Conservation (phyloP, 306 rosid species). For the Quillaja saponaria region DNA sequence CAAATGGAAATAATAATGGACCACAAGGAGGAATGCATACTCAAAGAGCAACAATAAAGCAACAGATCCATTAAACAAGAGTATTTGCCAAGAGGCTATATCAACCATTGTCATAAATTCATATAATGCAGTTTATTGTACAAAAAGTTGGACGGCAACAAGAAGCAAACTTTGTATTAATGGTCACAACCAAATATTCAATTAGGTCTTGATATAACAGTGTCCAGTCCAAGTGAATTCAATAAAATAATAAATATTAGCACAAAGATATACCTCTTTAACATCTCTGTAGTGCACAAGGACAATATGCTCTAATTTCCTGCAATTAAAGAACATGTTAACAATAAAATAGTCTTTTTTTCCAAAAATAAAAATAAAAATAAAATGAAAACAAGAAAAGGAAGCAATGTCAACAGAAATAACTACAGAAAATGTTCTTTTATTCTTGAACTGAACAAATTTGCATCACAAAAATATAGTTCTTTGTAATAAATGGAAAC, state of each 20-base stretch:
- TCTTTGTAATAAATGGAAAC: constrained; percentile 1
- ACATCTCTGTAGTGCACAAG: constrained; percentile 76
- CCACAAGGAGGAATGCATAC: constrained; percentile 14
- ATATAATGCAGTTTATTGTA: constrained; percentile 2
- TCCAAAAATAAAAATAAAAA: neutral
- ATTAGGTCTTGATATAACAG: constrained; percentile 14
- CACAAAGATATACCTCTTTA: constrained; percentile 50
- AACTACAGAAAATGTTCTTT: too few species aligned
- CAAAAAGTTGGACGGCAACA: constrained; percentile 11
- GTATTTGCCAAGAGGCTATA: too few species aligned
- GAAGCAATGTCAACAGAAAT: neutral
- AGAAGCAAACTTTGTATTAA: constrained; percentile 2
- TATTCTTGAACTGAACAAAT: neutral
- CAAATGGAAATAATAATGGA: constrained; percentile 18
- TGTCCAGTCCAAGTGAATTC: constrained; percentile 1
- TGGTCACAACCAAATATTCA: constrained; percentile 2
- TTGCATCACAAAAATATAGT: neutral
- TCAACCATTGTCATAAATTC: too few species aligned
- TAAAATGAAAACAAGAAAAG: neutral
- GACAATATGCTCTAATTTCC: constrained; percentile 70
- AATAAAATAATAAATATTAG: constrained; percentile 8
- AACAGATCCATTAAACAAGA: constrained; percentile 7
- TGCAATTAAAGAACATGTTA: constrained; percentile 37
- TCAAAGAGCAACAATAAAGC: constrained; percentile 5
- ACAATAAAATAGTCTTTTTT: too few species aligned